Evolutionary conservation across 2,329 filamentous ascomycete species (phyloP).

Genomic region (Dactylellina cionopaga): DNA sequence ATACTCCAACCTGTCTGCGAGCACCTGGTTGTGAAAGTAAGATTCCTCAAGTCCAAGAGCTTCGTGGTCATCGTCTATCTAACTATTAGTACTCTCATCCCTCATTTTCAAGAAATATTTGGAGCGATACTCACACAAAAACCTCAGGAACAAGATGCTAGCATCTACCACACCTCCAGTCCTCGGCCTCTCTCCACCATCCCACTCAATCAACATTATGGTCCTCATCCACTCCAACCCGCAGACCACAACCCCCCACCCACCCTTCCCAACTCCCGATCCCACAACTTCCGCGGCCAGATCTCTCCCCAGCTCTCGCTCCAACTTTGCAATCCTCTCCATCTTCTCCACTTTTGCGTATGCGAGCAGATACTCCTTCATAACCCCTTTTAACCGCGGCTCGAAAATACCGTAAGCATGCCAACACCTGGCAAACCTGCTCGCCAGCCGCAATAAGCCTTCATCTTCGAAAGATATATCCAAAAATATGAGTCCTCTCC

Average conservation of each 20-base stretch:
- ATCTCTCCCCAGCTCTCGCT: slow-evolving; percentile 57
- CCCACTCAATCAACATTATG: slow-evolving; percentile 81
- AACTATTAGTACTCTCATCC: slow-evolving; percentile 27
- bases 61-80: slow-evolving; percentile 71
- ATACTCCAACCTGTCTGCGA: slow-evolving; percentile 78
- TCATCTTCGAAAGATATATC: slow-evolving; percentile 60
- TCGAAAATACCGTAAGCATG: slow-evolving; percentile 50
- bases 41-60: slow-evolving; percentile 73
- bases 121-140: slow-evolving; percentile 71
- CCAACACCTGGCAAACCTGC: slow-evolving; percentile 53
- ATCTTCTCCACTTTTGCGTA: slow-evolving; percentile 51
- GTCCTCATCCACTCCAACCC: slow-evolving; percentile 76
- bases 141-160: slow-evolving; percentile 76
- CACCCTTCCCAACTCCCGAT: slow-evolving; percentile 66
- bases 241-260: slow-evolving; percentile 59
- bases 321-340: slow-evolving; percentile 42
- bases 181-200: slow-evolving; percentile 76
- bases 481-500: slow-evolving; percentile 54
- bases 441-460: slow-evolving; percentile 54
- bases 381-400: slow-evolving; percentile 12
- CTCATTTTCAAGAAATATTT: not conserved
- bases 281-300: slow-evolving; percentile 69
- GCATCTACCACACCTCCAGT: slow-evolving; percentile 78
- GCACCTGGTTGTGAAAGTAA: slow-evolving; percentile 78
- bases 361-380: slow-evolving; percentile 53